Evolutionary conservation across 108 stramenopile genomes (phyloP), one percentile per base, ranked within the genome.

Genomic region (Cyclostephanos tholiformis): DNA sequence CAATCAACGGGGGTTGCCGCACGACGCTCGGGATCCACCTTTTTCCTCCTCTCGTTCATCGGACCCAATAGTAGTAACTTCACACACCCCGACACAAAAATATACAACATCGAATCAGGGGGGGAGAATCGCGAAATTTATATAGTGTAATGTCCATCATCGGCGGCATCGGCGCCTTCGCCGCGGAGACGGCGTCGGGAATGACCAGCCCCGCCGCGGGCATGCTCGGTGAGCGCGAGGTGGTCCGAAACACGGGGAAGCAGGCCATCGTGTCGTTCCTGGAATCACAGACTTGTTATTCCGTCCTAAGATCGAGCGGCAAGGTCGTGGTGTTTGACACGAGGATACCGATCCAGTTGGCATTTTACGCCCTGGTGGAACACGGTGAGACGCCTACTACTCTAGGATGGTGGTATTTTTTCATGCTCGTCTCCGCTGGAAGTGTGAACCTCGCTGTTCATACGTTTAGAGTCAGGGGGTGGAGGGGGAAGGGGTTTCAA

Each of bases 251-350:
- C 38, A 89, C 93, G 16, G 93, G 91, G 48, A 77, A 89, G 16
- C 85, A 90, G 56, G 93, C 93, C 25, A 94, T 94, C 65, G 77
- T 71, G 20, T 71, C 87, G 13, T 95, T 95, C 82, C 76, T 95
- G 41, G 87, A 91, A 48, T 43, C 77, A 0, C 90, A 92, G 74
- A 88, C 82, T 39, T 92, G 90, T 63, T 95, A 85, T 75, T 82
- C 84, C 44, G 90, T 92, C 0, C 65, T 95, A 20, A 66, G 94
- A 62, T 74, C 84, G 1, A 90, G 89, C 76, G 91, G 91, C 0
- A 95, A 98, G 73, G 93, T 97, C 25, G 98, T 99, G 7, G 98
- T 99, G 46, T 99, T 99, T 83, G 98, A 99, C 76, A 90, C 94
- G 27, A 89, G 92, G 63, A 97, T 99, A 77, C 97, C 98, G 13